phyloP scores from a whole-genome alignment of 2,329 filamentous ascomycete genomes.

The Malbranchea zuffiana region DNA sequence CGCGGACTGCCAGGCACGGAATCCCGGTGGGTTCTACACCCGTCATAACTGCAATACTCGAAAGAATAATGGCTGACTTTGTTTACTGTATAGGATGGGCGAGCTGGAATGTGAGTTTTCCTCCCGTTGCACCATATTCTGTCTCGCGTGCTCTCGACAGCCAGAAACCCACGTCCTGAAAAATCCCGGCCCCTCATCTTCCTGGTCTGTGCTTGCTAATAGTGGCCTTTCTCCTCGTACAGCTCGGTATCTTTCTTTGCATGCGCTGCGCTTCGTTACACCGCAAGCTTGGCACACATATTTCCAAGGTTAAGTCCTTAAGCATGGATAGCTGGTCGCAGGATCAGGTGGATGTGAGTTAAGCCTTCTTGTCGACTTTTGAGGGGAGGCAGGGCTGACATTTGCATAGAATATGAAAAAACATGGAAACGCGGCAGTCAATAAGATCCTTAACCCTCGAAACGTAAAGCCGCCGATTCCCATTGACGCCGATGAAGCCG shows the following conservation, averaged over 20 bases:
- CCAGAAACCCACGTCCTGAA: conserved; percentile 8
- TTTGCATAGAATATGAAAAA: conserved; percentile 73
- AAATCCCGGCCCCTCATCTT: neutral
- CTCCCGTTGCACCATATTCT: conserved; percentile 9
- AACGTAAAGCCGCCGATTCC: conserved; percentile 75
- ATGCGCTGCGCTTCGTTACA: conserved; percentile 95
- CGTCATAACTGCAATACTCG: neutral
- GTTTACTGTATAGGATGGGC: conserved; percentile 60
- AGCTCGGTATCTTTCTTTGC: conserved; percentile 93
- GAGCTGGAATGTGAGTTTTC: conserved; percentile 75
- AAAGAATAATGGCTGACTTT: conserved; percentile 11
- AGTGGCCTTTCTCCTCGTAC: neutral
- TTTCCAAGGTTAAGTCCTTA: conserved; percentile 96
- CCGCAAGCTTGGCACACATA: conserved; percentile 91
- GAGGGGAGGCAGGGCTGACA: conserved; percentile 11
- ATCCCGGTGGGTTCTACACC: conserved; percentile 58
- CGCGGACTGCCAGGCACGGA: conserved; percentile 83
- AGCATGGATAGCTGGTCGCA: conserved; percentile 97
- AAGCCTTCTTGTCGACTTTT: neutral
- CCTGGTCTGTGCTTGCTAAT: conserved; percentile 2
- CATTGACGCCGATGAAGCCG: conserved; percentile 81
- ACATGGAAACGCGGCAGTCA: conserved; percentile 75
- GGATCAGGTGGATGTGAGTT: conserved; percentile 84
- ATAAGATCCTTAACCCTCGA: conserved; percentile 79
- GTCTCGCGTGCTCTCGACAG: neutral